Conservation (phyloP, 495 filamentous ascomycete species). For the Penicillium roqueforti region DNA sequence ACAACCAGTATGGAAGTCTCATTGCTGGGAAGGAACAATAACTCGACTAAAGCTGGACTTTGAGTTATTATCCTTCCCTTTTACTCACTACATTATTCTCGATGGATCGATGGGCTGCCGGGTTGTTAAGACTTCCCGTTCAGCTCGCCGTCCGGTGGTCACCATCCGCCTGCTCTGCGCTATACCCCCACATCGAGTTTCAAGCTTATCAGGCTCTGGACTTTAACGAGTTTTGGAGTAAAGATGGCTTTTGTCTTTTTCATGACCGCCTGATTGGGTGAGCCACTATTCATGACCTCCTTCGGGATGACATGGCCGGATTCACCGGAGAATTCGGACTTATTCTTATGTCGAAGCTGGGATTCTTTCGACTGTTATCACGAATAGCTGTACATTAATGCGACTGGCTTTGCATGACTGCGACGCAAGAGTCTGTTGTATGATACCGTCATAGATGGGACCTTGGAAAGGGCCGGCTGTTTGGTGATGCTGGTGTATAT, state of each 20-base stretch:
- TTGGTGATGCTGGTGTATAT: background rate
- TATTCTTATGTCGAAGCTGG: background rate
- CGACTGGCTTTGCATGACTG: background rate
- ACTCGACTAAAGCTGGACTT: background rate
- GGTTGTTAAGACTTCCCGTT: background rate
- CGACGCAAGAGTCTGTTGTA: background rate
- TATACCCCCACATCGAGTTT: background rate
- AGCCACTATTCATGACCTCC: too few relatives aligned
- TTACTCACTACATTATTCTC: background rate
- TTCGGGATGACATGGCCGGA: background rate
- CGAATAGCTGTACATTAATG: background rate
- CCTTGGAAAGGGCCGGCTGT: background rate
- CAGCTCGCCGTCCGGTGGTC: background rate
- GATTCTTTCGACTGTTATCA: background rate
- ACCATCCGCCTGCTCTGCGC: background rate
- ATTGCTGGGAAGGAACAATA: constrained; percentile 36
- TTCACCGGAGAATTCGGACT: background rate
- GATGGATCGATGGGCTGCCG: background rate
- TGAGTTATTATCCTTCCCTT: background rate
- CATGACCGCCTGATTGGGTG: background rate
- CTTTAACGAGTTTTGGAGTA: background rate
- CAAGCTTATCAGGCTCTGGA: too few relatives aligned
- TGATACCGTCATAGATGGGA: background rate
- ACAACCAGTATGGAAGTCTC: constrained; percentile 41
- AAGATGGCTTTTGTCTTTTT: background rate